phyloP scores from a whole-genome alignment of 2,329 filamentous ascomycete genomes.

The Cercospora sp. region DNA sequence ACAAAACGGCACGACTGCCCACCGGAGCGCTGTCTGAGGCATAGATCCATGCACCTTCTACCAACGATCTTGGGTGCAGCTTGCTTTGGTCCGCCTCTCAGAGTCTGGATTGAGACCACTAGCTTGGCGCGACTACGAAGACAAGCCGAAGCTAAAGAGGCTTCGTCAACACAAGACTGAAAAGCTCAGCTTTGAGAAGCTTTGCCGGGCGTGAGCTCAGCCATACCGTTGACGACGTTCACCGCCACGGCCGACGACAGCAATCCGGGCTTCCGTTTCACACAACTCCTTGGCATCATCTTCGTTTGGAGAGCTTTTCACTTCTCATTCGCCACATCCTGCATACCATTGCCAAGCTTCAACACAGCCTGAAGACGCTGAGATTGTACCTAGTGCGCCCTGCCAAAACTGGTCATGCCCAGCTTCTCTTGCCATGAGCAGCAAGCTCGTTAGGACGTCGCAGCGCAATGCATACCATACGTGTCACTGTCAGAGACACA shows the following conservation, averaged over 20 bases:
- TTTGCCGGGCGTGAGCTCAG: constrained; percentile 2
- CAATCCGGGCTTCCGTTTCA: background rate
- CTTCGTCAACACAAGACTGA: constrained; percentile 3
- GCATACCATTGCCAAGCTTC: background rate
- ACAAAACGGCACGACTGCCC: background rate
- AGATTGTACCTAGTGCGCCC: background rate
- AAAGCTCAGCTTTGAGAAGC: background rate
- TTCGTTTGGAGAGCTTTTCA: background rate
- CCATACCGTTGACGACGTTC: constrained; percentile 3
- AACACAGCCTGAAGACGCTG: background rate
- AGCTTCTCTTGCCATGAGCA: background rate
- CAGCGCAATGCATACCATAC: background rate
- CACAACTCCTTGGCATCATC: background rate
- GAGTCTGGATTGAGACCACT: background rate
- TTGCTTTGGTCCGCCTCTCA: background rate
- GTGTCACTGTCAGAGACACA: background rate
- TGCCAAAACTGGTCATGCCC: background rate
- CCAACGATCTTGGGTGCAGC: background rate
- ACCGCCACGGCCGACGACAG: background rate
- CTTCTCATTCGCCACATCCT: background rate
- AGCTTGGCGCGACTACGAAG: background rate
- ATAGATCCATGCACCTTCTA: background rate
- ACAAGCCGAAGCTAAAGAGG: background rate
- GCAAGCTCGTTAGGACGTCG: background rate
- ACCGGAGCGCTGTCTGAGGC: background rate